A percentile compares a stretch with the other conserved stretches of the same genome.
phyloP scores from a whole-genome alignment of 2,329 filamentous ascomycete species.

The Alternaria triticimaculans region DNA sequence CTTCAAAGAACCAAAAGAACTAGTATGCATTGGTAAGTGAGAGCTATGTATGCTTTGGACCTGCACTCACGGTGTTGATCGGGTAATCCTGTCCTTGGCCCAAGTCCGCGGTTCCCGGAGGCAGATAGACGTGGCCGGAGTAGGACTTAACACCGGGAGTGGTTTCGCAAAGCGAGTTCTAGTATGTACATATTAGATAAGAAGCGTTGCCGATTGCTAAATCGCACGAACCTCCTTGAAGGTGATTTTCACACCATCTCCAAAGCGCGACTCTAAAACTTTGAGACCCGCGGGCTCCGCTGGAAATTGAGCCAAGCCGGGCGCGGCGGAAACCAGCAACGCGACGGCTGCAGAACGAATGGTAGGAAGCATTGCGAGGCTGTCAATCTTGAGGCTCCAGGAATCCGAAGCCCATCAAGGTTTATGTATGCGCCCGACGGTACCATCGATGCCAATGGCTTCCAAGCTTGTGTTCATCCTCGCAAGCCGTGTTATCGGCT shows the following conservation, averaged over 20 bases:
- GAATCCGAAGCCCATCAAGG: background rate
- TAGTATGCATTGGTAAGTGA: background rate
- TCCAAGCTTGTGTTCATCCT: constrained; percentile 1
- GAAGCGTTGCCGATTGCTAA: background rate
- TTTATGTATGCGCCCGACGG: constrained; percentile 2
- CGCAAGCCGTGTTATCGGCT: background rate
- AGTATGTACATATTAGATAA: background rate
- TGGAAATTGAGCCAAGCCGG: constrained; percentile 21
- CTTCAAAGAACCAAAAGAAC: constrained; percentile 59
- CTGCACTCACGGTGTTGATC: constrained; percentile 17
- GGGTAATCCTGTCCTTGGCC: constrained; percentile 29
- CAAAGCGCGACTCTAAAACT: constrained; percentile 27
- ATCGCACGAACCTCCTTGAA: constrained; percentile 32
- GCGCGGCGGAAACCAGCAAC: constrained; percentile 12
- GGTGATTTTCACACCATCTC: constrained; percentile 29
- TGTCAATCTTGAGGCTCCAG: background rate
- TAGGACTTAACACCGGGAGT: constrained; percentile 61
- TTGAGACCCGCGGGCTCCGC: constrained; percentile 17
- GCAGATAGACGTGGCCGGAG: constrained; percentile 55
- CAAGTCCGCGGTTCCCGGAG: constrained; percentile 22
- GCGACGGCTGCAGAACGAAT: background rate
- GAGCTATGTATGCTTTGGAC: background rate
- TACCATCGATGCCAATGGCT: background rate
- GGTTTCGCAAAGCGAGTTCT: constrained; percentile 59
- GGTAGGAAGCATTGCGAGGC: constrained; percentile 7